Conservation (phyloP, 1,139 yeast genomes). For the Ashbya aceris region DNA sequence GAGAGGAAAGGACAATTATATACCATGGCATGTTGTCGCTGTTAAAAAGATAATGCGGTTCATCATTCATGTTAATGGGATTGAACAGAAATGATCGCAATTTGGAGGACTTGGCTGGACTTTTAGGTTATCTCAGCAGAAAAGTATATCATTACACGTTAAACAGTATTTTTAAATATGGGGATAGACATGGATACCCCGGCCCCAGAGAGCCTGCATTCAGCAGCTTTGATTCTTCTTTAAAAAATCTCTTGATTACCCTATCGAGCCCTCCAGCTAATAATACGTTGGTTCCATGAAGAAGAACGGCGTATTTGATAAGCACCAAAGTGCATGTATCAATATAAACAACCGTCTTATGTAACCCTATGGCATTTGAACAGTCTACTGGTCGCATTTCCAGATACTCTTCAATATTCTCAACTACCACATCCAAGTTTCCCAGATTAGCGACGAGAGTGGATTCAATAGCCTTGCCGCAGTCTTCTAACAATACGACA, state of each 20-base stretch:
- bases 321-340: slow-evolving; percentile 15
- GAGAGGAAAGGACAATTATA: slow-evolving; percentile 31
- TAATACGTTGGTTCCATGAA: slow-evolving; percentile 2
- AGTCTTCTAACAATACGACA: slow-evolving; percentile 6
- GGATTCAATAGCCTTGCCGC: slow-evolving; percentile 1
- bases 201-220: background rate
- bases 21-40: slow-evolving; percentile 84
- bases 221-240: slow-evolving; percentile 1
- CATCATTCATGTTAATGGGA: slow-evolving; percentile 34
- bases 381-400: slow-evolving; percentile 1
- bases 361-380: background rate
- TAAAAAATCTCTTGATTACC: background rate
- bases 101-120: no score
- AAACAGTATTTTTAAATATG: background rate
- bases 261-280: background rate
- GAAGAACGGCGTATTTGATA: slow-evolving; percentile 5
- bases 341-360: slow-evolving; percentile 9
- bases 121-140: no score
- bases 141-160: background rate
- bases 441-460: slow-evolving; percentile 8
- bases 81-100: background rate
- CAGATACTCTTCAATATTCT: slow-evolving; percentile 8
- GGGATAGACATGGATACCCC: background rate
- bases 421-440: slow-evolving; percentile 7
- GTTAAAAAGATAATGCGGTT: slow-evolving; percentile 55